Evolutionary conservation across 352 stramenopile genomes (phyloP), one percentile per base, ranked within the genome.

Genomic region (Phytopythium litorale): DNA sequence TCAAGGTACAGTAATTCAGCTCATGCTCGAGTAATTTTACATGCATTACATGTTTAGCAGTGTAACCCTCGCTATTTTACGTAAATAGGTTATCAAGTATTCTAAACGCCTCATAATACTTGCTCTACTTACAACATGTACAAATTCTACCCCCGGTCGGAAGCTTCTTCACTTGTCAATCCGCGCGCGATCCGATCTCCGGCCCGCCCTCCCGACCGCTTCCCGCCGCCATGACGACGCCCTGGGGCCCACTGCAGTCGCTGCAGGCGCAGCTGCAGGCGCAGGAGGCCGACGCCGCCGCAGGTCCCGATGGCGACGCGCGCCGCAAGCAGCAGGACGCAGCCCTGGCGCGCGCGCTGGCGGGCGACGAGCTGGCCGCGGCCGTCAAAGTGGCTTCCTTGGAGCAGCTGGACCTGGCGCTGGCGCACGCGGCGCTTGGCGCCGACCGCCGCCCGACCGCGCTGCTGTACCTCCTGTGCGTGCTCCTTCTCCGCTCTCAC

Each of bases 161-260:
- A n/a, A 51, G 45, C 21, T 51, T 51, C 46, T 33, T 52, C 46
- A 52, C 46, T 52, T 33, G 46, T 52, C 46, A 16, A 35, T 7
- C 19, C n/a, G 45, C 16, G 21, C 49, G 50, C 50, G 50, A 56
- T 56, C 50, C 46, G 46, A 52, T 8, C 18, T 19, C n/a, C 21
- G 42, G 42, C 4, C 21, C 18, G 6, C 40, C 15, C 7, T n/a
- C n/a, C 25, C 21, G 38, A 35, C 13, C n/a, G 38, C 30, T n/a
- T n/a, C 18, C 13, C 37, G 40, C 16, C 38, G 19, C 11, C 38
- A 60, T 60, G 40, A 37, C 54, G 43, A 75, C 76, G 72, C 64
- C 72, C 58, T 92, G 78, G 78, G 83, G 83, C 0, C 76, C 83
- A 21, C 66, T 92, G 64, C 58, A 78, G 64, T 51, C 71, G 55